Base-by-base conservation (phyloP, 1,139 yeast genomes). In the Kodamaea derodonti region DNA sequence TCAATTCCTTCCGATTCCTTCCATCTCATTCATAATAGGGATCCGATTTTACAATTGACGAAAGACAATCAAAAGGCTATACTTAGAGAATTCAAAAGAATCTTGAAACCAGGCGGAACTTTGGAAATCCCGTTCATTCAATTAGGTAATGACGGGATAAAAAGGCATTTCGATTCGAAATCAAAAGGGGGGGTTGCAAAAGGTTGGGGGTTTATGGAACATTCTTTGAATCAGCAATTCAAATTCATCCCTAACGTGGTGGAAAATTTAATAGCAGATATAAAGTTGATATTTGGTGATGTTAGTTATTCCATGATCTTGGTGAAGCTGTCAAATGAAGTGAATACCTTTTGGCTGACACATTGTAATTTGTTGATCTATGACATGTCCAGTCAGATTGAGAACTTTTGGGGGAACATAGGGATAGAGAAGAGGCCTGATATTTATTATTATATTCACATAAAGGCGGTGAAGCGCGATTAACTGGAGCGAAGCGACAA, bases 1-100 rank as follows among this genome's bases (percentile, higher is more conserved):
- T 50, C 62, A 0, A 49, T 69, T 11, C 52, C 54, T 2, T 43
- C 53, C 10, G 55, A 53, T 22, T 54, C 65, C 3, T 66, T 69
- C 45, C 62, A 66, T 35, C 40, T 61, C 24, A 53, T 69, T 27
- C 72, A 65, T 31, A 49, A 59, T 20, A 49, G 70, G 25, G 75
- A 69, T 40, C 46, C 67, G 16, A 41, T 53, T 8, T 46, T 61
- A 8, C 71, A 68, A 39, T 38, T 65, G 6, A 57, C 60, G 3
- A 44, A 48, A 15, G 28, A 42, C 1, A 66, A 62, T 37, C 52
- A 51, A 37, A 50, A 41, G 18, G 51, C 56, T 0, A 41, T 65
- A 3, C 34, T 69, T 3, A 33, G 43, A 3, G 70, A 69, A 40
- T 66, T 67, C 36, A 42, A 58, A 38, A 49, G 75, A 33, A 54